Percentiles rank a stretch among this genome's conserved stretches.
Evolutionary conservation across 768 basidiomycete species (phyloP).

Genomic region (Pilatotrama ljubarskyi): DNA sequence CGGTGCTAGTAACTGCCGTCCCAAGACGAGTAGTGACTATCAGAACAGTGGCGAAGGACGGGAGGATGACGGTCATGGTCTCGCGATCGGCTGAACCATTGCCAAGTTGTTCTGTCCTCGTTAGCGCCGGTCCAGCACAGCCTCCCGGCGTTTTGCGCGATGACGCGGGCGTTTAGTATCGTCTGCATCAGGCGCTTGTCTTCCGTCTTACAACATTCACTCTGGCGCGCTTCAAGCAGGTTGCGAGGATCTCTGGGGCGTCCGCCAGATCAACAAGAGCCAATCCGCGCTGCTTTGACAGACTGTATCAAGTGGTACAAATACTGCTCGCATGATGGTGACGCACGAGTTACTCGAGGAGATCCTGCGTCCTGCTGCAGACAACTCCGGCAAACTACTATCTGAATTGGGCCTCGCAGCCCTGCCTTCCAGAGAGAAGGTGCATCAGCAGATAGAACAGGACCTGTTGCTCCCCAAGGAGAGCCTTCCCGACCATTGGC

Average conservation of each 20-base stretch:
- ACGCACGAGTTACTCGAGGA: slow-evolving; percentile 12
- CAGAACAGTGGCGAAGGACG: no score
- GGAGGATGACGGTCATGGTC: no score
- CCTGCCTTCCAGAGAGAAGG: slow-evolving; percentile 56
- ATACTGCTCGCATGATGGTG: not conserved
- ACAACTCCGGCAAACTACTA: slow-evolving; percentile 46
- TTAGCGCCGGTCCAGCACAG: not conserved
- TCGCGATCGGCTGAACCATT: no score
- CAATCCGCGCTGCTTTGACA: no score
- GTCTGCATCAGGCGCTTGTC: not conserved
- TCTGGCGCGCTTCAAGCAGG: no score
- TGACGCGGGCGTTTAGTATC: not conserved
- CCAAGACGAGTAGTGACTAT: no score
- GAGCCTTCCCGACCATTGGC: slow-evolving; percentile 67
- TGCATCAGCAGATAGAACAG: slow-evolving; percentile 72
- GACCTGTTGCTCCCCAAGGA: slow-evolving; percentile 70
- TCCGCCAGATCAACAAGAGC: no score
- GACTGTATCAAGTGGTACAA: no score
- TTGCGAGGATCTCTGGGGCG: no score
- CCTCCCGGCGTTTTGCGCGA: not conserved
- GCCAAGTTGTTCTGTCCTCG: no score
- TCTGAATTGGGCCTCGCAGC: slow-evolving; percentile 56
- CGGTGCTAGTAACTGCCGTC: no score
- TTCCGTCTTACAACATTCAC: no score
- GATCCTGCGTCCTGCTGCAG: slow-evolving; percentile 44